Evolutionary conservation across 176 grass and related monocot species (phyloP).

Genomic region (Ensete ventricosum): DNA sequence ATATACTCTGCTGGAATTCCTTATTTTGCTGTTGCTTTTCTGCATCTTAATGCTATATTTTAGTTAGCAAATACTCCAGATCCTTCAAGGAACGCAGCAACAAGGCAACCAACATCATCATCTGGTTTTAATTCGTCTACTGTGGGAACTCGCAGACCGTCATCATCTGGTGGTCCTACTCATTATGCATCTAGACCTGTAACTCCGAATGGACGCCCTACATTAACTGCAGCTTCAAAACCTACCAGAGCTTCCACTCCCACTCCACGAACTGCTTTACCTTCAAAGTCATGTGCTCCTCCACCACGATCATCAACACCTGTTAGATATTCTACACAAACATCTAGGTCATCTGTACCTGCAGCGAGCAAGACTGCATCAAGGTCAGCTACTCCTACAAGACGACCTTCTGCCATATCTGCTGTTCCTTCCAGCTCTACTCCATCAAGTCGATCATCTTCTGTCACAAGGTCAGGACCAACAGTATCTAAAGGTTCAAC

Average conservation of each 20-base stretch:
- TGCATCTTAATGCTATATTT: not conserved
- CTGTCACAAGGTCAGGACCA: constrained; percentile 35
- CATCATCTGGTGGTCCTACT: constrained; percentile 62
- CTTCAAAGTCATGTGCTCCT: constrained; percentile 39
- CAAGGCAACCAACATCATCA: constrained; percentile 50
- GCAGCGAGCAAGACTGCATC: constrained; percentile 21
- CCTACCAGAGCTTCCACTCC: constrained; percentile 77
- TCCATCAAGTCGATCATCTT: constrained; percentile 39
- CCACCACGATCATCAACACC: constrained; percentile 48
- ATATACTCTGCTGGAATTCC: not conserved
- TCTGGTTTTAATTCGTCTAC: constrained; percentile 53
- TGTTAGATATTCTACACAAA: constrained; percentile 72
- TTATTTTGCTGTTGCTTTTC: not conserved
- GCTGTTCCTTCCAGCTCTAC: constrained; percentile 32
- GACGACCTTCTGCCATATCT: constrained; percentile 37
- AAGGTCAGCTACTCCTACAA: constrained; percentile 21
- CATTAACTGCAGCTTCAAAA: constrained; percentile 36
- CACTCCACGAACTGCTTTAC: constrained; percentile 50
- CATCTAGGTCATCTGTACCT: constrained; percentile 47
- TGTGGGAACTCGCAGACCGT: constrained; percentile 45
- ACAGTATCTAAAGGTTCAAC: constrained; percentile 36
- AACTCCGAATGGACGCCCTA: constrained; percentile 57
- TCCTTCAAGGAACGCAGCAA: constrained; percentile 51
- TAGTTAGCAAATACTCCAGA: constrained; percentile 73
- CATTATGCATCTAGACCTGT: constrained; percentile 63